A percentile compares a stretch with the other conserved stretches of the same genome.
Evolutionary conservation across 495 filamentous ascomycete genomes (phyloP).

Genomic region (Pyronema domesticum): DNA sequence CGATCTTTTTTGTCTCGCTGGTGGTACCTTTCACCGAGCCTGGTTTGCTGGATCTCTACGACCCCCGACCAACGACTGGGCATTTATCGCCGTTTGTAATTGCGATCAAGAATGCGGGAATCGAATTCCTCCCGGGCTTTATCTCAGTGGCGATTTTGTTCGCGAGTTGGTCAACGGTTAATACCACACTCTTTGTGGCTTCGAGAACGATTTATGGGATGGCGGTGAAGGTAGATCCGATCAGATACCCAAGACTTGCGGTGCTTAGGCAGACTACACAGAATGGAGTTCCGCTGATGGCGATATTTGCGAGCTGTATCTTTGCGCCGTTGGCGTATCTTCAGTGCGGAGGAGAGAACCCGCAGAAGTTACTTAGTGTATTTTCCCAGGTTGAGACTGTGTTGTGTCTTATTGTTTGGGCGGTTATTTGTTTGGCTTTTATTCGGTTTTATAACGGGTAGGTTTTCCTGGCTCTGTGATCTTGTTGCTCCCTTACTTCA

Average conservation of each 20-base stretch:
- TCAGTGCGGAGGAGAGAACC: neutral
- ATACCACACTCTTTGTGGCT: constrained; percentile 50
- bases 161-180: constrained; percentile 33
- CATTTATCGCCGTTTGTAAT: constrained; percentile 60
- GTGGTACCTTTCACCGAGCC: constrained; percentile 42
- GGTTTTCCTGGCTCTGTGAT: neutral
- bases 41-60: constrained; percentile 33
- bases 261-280: neutral
- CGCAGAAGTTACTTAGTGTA: neutral
- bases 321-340: constrained; percentile 1
- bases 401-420: neutral
- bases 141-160: constrained; percentile 61
- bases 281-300: neutral
- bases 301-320: constrained; percentile 1
- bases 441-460: constrained; percentile 2
- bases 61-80: constrained; percentile 29
- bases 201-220: constrained; percentile 51
- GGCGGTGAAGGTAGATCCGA: constrained; percentile 22
- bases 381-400: constrained; percentile 2
- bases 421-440: neutral
- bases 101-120: constrained; percentile 46
- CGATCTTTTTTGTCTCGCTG: constrained; percentile 55
- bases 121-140: constrained; percentile 47
- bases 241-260: neutral
- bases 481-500: neutral